These are phyloP conservation scores for Saccharum officinarum DNA, from an alignment of 176 grass and related monocot genomes.

Conservation along the genomic window DNA sequence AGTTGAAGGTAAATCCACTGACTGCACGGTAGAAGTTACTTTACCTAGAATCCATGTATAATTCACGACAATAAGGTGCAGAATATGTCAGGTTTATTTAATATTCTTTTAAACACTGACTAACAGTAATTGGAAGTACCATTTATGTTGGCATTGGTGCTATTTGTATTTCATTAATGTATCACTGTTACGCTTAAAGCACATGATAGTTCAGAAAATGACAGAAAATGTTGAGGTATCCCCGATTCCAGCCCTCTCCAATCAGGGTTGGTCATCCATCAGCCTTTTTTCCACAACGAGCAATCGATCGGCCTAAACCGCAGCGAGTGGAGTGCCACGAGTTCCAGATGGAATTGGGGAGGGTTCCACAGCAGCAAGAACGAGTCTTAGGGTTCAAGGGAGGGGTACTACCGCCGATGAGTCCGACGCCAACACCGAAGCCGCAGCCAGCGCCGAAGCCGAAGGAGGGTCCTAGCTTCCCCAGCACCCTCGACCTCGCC, in stretches of 20 bases:
- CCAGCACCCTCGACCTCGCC: slow-evolving; percentile 48
- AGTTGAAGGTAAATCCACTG: not conserved
- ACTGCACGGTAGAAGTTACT: not conserved
- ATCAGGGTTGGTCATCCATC: not conserved
- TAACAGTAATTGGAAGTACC: not conserved
- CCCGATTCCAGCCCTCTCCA: not conserved
- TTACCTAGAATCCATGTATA: not conserved
- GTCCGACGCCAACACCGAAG: slow-evolving; percentile 50
- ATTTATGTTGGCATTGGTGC: not conserved
- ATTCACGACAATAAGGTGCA: not conserved
- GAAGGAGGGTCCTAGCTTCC: slow-evolving; percentile 53
- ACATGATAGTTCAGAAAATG: slow-evolving; percentile 13
- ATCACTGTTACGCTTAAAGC: no score
- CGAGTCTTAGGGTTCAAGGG: no score
- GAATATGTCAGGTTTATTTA: not conserved
- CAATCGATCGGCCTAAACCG: not conserved
- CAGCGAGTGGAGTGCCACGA: not conserved
- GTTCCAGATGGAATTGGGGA: not conserved
- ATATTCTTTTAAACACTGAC: not conserved
- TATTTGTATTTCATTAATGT: not conserved
- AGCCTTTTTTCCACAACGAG: no score
- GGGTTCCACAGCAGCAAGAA: not conserved
- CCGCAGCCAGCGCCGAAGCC: slow-evolving; percentile 61
- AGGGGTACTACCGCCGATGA: slow-evolving; percentile 46
- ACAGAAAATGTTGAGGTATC: not conserved